A percentile compares a stretch with the other conserved stretches of the same genome.
Evolutionary conservation across 176 grass and related monocot species (phyloP).

Genomic region (Triticum turgidum): DNA sequence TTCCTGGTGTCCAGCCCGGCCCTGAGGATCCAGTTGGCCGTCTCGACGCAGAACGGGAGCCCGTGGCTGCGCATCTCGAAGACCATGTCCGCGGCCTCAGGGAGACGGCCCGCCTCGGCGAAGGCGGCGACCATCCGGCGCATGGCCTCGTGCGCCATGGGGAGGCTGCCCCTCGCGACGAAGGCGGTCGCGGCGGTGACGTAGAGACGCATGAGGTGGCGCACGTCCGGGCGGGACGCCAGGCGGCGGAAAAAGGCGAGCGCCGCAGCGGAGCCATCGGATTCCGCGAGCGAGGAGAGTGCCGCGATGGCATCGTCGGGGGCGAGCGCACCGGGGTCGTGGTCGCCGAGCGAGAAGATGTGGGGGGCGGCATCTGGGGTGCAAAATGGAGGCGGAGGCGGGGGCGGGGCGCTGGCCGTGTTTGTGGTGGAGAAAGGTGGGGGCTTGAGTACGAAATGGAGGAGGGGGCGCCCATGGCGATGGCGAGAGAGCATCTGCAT

Average conservation of each 20-base stretch:
- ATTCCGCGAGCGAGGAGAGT: conserved; percentile 44
- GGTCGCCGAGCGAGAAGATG: neutral
- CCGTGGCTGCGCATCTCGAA: conserved; percentile 88
- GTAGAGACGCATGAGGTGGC: conserved; percentile 74
- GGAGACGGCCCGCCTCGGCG: conserved; percentile 49
- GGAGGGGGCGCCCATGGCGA: conserved; percentile 33
- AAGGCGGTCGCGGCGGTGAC: conserved; percentile 62
- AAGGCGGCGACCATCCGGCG: conserved; percentile 62
- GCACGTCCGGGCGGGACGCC: conserved; percentile 35
- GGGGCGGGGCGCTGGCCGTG: neutral
- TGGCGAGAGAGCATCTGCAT: conserved; percentile 14
- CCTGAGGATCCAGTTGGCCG: conserved; percentile 66
- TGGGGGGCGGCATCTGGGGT: neutral
- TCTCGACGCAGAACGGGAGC: conserved; percentile 60
- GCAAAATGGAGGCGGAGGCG: neutral
- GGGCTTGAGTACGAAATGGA: conserved; percentile 17
- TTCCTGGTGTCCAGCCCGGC: conserved; percentile 37
- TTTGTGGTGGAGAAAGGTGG: conserved; percentile 25
- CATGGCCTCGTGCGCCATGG: conserved; percentile 85
- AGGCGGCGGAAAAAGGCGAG: conserved; percentile 68
- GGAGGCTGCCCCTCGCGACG: conserved; percentile 51
- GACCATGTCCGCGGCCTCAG: conserved; percentile 73
- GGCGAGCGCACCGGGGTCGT: conserved; percentile 6
- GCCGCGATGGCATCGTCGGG: conserved; percentile 58
- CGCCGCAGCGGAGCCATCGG: conserved; percentile 61